Base-by-base conservation (phyloP, 2,329 filamentous ascomycete genomes). In the Ceratocystis colombiana region DNA sequence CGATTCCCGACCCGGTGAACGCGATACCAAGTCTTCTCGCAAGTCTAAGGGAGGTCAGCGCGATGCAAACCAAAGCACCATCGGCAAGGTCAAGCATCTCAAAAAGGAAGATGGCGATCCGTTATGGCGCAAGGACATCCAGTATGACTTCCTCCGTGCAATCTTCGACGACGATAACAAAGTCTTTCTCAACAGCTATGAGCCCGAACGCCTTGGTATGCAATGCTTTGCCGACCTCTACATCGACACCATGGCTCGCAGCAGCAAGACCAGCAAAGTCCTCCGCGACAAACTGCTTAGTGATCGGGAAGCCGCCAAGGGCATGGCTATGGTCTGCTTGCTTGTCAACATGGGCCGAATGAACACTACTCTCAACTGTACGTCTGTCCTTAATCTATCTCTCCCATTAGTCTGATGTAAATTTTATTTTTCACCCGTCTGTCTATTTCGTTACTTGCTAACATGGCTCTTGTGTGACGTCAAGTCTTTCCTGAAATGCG, bases 401-500 rank as follows among this genome's bases (percentile, higher is more conserved):
- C 7, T 48, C 20, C 20, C n/a, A 2, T n/a, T 20, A 7, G 17
- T 22, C 41, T 25, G 28, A 15, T 61, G 33, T n/a, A 22, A 6
- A 3, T 20, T 48, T 48, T 10, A 2, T n/a, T n/a, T 59, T 64
- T 72, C 64, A 4, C 37, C 10, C 69, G 65, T 37, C 62, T 70
- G 30, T 50, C 25, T n/a, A n/a, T 33, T 28, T 62, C 50, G 2
- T 30, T 59, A 2, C 17, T 33, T 45, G 17, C 50, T 55, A 55
- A 55, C 50, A 55, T 55, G 12, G 22, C 55, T 28, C 7, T n/a
- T 33, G 28, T 59, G 37, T 65, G 44, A 53, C 33, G 30, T 64
- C 74, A 96, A 96, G 94, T 99, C 80, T 99, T 99, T 74, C 94
- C 94, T 25, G 94, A 99, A 76, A 99, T 99, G 94, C 89, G 94